Percentiles rank a stretch among this genome's conserved stretches.
These are phyloP conservation scores for Cordyceps javanica DNA, from an alignment of 2,329 filamentous ascomycete genomes.

Conservation along the genomic window DNA sequence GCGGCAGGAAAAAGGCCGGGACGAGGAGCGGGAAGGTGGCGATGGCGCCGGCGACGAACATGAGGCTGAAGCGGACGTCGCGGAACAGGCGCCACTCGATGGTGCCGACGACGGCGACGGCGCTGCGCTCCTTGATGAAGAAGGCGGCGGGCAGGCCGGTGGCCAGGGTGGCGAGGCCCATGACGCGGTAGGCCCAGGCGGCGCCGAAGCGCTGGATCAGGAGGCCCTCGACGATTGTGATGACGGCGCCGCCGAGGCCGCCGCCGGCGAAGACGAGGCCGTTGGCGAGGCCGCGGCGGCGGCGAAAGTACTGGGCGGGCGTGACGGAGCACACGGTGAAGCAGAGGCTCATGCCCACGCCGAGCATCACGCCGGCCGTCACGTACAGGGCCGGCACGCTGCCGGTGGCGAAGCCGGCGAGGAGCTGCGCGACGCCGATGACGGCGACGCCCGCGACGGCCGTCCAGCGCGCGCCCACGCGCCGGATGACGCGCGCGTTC, in stretches of 20 bases:
- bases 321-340: conserved; percentile 14
- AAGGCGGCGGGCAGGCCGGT: conserved; percentile 13
- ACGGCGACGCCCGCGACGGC: conserved; percentile 3
- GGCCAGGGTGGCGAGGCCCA: conserved; percentile 11
- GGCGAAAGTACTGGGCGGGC: conserved; percentile 15
- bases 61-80: conserved; percentile 40
- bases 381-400: conserved; percentile 12
- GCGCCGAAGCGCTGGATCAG: conserved; percentile 13
- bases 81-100: conserved; percentile 46
- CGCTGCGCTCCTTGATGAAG: conserved; percentile 17
- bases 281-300: conserved; percentile 13
- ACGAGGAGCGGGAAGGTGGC: conserved; percentile 53
- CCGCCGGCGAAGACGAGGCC: conserved; percentile 15
- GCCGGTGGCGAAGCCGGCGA: conserved; percentile 4
- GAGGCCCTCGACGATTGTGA: conserved; percentile 13
- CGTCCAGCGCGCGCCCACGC: conserved; percentile 4
- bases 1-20: conserved; percentile 52
- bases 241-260: conserved; percentile 15
- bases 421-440: not conserved
- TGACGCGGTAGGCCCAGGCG: conserved; percentile 14
- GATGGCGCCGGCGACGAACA: conserved; percentile 46
- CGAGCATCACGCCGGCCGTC: conserved; percentile 11
- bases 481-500: not conserved
- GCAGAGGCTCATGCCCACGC: conserved; percentile 12
- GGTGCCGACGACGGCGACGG: conserved; percentile 27